phyloP scores from a whole-genome alignment of 257 asterid species.

The Capsicum chinense region DNA sequence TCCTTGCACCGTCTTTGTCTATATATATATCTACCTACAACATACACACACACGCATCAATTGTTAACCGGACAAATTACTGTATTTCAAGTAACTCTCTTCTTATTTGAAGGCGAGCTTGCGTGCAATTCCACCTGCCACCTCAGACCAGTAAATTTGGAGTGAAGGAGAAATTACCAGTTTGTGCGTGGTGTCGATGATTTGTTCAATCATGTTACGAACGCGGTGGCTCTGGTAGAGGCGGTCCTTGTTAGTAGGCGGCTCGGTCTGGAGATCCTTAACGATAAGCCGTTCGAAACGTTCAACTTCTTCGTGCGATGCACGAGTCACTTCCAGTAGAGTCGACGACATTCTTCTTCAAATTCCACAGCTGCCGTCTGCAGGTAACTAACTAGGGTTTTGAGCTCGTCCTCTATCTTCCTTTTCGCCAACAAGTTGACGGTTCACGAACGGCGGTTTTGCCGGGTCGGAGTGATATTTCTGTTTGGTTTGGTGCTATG shows the following conservation, averaged over 20 bases:
- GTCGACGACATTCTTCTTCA: slow-evolving; percentile 75
- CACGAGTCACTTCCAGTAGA: slow-evolving; percentile 83
- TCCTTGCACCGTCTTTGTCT: slow-evolving; percentile 81
- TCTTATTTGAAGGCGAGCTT: too few relatives aligned
- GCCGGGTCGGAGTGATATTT: not conserved
- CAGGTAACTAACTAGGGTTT: slow-evolving; percentile 45
- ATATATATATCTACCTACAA: slow-evolving; percentile 79
- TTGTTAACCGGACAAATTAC: not conserved
- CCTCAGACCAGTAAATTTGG: too few relatives aligned
- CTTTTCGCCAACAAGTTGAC: not conserved
- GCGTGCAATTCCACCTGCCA: too few relatives aligned
- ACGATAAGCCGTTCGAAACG: slow-evolving; percentile 84
- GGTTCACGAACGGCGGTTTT: not conserved
- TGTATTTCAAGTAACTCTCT: too few relatives aligned
- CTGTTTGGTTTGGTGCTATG: not conserved
- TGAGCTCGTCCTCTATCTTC: not conserved
- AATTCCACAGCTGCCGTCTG: not conserved
- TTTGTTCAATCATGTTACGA: slow-evolving; percentile 84
- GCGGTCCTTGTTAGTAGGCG: slow-evolving; percentile 76
- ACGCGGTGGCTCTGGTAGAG: slow-evolving; percentile 94
- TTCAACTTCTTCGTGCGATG: slow-evolving; percentile 93
- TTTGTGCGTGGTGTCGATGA: slow-evolving; percentile 64
- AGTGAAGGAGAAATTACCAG: slow-evolving; percentile 47
- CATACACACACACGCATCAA: not conserved
- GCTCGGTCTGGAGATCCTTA: slow-evolving; percentile 92